Base-by-base conservation (phyloP, 768 basidiomycete genomes). In the Gyrodon lividus region DNA sequence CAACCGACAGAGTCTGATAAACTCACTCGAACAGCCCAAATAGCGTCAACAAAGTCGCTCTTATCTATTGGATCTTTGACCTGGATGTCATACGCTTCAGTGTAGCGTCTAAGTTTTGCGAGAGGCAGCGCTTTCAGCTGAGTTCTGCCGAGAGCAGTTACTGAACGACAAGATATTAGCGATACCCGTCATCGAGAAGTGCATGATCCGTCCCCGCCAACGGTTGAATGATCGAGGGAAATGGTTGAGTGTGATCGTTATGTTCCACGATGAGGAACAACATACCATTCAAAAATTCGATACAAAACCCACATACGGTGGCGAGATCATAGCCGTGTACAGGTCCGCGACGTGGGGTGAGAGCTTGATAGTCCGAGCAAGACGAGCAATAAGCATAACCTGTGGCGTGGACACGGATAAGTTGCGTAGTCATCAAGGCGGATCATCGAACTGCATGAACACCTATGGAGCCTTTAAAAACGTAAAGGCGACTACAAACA, bases 301-400 rank as follows among this genome's bases (percentile, higher is more conserved):
- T 82, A 66, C 89, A 92, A 63, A 73, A 88, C 1, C 73, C 84
- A 60, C 89, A 92, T 30, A 92, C 89, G 23, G 74, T 69, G 55
- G 80, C 77, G 7, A 72, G 61, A 60, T 87, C 86, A 64, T 90
- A 85, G 4, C 89, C 89, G 28, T 73, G 77, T 9, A 67, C 40
- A 9, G 77, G 78, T 7, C 61, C 55, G 22, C 60, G 56, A 7
- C 86, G 76, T n/a, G 89, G 89, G 82, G 89, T 82, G 35, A 92
- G 74, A 1, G 87, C 89, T 61, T 84, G 85, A 65, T 79, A 89
- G 61, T 90, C 89, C 2, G 82, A 74, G 66, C 89, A 92, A 38
- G 77, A 81, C 33, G 81, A 75, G 62, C 89, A 92, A 62, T 88
- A 91, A 5, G 72, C 68, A 65, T 82, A 87, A 28, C 89, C 89